These are phyloP conservation scores for Hypoxylon sp. DNA, from an alignment of 2,329 filamentous ascomycete genomes.

Conservation along the genomic window DNA sequence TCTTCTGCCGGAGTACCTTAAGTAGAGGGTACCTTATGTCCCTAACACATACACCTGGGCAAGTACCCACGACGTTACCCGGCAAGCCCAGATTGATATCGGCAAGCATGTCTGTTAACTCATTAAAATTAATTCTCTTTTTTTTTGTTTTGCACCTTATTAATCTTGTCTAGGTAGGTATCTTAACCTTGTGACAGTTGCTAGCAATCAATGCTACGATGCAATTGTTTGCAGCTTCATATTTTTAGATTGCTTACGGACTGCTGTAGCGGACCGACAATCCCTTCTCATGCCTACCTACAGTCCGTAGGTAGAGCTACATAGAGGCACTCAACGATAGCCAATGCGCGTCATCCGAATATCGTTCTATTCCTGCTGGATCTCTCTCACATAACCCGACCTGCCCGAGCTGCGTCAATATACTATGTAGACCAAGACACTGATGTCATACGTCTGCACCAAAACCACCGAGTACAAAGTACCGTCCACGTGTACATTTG, in stretches of 20 bases:
- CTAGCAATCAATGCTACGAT: not conserved
- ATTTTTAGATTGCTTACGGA: slow-evolving; percentile 21
- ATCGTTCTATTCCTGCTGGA: slow-evolving; percentile 2
- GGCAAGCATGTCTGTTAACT: too few relatives aligned
- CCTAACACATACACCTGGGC: too few relatives aligned
- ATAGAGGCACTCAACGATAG: slow-evolving; percentile 1
- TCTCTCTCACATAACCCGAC: not conserved
- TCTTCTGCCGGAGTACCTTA: not conserved
- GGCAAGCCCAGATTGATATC: too few relatives aligned
- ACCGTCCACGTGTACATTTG: slow-evolving; percentile 14
- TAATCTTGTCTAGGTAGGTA: slow-evolving; percentile 29
- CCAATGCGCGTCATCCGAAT: slow-evolving; percentile 32
- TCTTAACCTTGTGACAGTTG: slow-evolving; percentile 4
- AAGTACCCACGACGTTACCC: too few relatives aligned
- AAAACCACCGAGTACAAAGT: not conserved
- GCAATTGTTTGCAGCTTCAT: slow-evolving; percentile 2
- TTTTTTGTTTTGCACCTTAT: slow-evolving; percentile 23
- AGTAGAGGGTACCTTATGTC: not conserved
- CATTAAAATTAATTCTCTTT: slow-evolving; percentile 25
- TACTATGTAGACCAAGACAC: not conserved
- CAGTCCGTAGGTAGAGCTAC: too few relatives aligned
- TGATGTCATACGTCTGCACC: slow-evolving; percentile 23
- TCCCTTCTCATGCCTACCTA: too few relatives aligned
- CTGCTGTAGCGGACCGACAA: not conserved
- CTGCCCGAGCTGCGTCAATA: slow-evolving; percentile 3